These are phyloP conservation scores for Turnera subulata DNA, from an alignment of 345 rosid species.

Conservation along the genomic window DNA sequence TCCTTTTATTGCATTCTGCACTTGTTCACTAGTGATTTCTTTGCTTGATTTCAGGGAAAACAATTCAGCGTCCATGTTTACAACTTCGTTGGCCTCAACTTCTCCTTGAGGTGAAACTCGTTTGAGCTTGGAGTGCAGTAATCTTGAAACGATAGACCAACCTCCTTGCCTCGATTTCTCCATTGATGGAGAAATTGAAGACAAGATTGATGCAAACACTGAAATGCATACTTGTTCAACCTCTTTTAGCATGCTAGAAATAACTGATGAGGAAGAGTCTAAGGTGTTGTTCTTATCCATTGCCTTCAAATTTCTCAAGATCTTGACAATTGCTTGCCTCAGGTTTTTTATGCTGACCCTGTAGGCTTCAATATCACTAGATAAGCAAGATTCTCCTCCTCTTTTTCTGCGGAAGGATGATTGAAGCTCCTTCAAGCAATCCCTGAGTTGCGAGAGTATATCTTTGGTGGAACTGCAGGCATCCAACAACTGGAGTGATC, in stretches of 20 bases:
- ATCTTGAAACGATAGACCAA: constrained; percentile 16
- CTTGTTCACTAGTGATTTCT: background rate
- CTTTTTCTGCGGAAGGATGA: background rate
- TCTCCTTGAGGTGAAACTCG: too few species aligned
- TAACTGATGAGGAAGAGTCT: background rate
- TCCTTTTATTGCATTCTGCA: background rate
- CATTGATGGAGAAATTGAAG: constrained; percentile 3
- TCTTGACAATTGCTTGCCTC: background rate
- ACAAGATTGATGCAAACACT: constrained; percentile 12
- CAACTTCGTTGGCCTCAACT: background rate
- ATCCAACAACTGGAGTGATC: constrained; percentile 3
- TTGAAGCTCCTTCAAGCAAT: background rate
- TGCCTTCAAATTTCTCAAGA: background rate
- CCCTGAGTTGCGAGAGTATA: background rate
- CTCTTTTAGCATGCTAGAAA: constrained; percentile 6
- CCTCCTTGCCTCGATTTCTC: constrained; percentile 4
- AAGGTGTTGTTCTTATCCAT: background rate
- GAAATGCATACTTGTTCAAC: constrained; percentile 11
- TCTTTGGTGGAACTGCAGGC: background rate
- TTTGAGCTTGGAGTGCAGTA: constrained; percentile 16
- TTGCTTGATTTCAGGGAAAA: constrained; percentile 3
- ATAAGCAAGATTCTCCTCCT: background rate
- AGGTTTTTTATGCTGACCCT: background rate
- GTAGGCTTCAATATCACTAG: background rate
- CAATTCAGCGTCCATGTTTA: constrained; percentile 7